Percentiles rank a stretch among this genome's conserved stretches.
Evolutionary conservation across 169 alveolate genomes (phyloP).

Genomic region (Plasmodium vivax): DNA sequence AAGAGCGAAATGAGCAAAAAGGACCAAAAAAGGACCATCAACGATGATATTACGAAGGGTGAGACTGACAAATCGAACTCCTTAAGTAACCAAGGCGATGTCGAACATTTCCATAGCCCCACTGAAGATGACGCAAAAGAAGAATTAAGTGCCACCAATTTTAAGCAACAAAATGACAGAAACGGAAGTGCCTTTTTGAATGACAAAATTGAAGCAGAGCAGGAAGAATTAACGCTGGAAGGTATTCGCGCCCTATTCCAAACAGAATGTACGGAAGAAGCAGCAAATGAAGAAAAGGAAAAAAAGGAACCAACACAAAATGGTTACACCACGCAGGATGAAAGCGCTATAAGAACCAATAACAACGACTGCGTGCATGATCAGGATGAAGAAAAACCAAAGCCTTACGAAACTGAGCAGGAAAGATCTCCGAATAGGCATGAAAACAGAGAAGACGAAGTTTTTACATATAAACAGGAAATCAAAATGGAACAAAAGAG

Average conservation of each 20-base stretch:
- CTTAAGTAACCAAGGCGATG: not conserved
- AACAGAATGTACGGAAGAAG: not conserved
- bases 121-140: not conserved
- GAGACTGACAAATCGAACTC: not conserved
- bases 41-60: not conserved
- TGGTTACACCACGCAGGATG: not conserved
- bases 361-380: not conserved
- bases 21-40: not conserved
- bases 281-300: not conserved
- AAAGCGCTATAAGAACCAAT: not conserved
- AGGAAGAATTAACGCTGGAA: not conserved
- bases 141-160: not conserved
- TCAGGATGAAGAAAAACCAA: not conserved
- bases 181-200: not conserved
- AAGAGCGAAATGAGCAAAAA: not conserved
- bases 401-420: not conserved
- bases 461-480: not conserved
- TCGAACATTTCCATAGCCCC: not conserved
- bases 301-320: not conserved
- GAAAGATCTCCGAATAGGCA: not conserved
- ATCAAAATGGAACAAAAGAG: not conserved
- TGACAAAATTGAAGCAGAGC: not conserved
- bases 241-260: not conserved
- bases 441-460: not conserved
- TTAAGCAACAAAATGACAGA: not conserved